Conservation (phyloP, 2,329 filamentous ascomycete species). For the Bipolaris oryzae region DNA sequence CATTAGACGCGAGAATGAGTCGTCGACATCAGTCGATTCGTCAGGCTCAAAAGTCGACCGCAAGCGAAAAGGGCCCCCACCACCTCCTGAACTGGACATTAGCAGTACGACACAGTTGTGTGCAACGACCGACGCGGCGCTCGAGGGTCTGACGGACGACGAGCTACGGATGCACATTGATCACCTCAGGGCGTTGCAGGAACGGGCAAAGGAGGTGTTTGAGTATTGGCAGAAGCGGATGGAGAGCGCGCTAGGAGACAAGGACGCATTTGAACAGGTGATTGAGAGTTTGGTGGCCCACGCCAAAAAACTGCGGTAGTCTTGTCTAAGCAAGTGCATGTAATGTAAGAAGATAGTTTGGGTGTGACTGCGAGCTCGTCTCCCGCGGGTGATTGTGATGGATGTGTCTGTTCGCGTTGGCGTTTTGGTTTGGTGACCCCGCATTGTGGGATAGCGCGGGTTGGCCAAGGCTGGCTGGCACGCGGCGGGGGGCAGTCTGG, state of each 20-base stretch:
- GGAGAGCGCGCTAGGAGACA: slow-evolving; percentile 86
- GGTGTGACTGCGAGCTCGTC: not conserved
- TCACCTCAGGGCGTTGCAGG: slow-evolving; percentile 71
- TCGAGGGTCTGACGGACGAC: slow-evolving; percentile 76
- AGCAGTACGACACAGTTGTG: slow-evolving; percentile 79
- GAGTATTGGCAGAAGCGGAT: slow-evolving; percentile 87
- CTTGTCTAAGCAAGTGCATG: not conserved
- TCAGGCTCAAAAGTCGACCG: slow-evolving; percentile 49
- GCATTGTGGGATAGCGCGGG: not conserved
- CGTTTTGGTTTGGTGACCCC: not conserved
- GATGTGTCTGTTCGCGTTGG: not conserved
- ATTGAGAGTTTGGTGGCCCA: slow-evolving; percentile 97
- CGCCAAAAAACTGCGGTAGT: slow-evolving; percentile 76
- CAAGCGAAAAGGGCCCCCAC: slow-evolving; percentile 63
- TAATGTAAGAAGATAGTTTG: not conserved
- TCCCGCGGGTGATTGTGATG: not conserved
- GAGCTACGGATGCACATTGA: slow-evolving; percentile 76
- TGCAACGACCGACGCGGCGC: slow-evolving; percentile 80
- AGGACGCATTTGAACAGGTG: slow-evolving; percentile 92
- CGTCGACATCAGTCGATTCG: slow-evolving; percentile 48
- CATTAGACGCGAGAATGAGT: slow-evolving; percentile 49
- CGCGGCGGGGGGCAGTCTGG: not conserved
- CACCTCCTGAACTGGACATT: slow-evolving; percentile 77
- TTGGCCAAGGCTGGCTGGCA: not conserved
- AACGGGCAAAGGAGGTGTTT: slow-evolving; percentile 75